phyloP scores from a whole-genome alignment of 805 yeast species.

The Wickerhamiella kazuoi region DNA sequence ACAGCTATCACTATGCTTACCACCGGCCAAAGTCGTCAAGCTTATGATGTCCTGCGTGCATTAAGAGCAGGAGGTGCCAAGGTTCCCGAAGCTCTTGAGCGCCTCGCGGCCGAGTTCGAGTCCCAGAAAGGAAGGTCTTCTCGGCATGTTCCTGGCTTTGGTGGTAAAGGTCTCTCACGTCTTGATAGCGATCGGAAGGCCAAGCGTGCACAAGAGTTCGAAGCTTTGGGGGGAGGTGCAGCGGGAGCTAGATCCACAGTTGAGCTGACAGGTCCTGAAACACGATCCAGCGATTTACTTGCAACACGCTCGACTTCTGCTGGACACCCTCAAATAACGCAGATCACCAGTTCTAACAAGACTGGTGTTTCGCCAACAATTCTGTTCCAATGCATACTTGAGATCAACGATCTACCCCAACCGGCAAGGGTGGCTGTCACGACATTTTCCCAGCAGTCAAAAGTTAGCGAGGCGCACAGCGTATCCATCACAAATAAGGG shows the following conservation, averaged over 20 bases:
- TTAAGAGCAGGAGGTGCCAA: background rate
- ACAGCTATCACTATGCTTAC: slow-evolving; percentile 56
- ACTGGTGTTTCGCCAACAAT: no score
- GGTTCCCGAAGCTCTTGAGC: background rate
- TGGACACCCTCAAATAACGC: background rate
- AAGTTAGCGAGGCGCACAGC: slow-evolving; percentile 51
- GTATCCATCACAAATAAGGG: slow-evolving; percentile 74
- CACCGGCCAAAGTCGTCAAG: slow-evolving; percentile 41
- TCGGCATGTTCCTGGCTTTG: no score
- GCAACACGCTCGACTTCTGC: background rate
- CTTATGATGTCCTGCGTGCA: slow-evolving; percentile 36
- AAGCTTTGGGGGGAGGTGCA: no score
- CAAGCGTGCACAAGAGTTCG: background rate
- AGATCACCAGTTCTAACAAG: background rate
- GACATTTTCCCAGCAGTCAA: slow-evolving; percentile 42
- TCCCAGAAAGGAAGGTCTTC: background rate
- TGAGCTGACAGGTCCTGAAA: no score
- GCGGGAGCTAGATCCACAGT: no score
- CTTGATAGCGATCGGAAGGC: background rate
- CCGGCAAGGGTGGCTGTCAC: slow-evolving; percentile 23
- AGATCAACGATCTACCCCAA: slow-evolving; percentile 68
- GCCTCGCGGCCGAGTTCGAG: background rate
- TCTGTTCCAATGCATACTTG: slow-evolving; percentile 44
- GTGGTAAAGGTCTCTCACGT: background rate
- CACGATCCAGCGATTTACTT: background rate